Evolutionary conservation across 1,284 basidiomycete genomes (phyloP).

Genomic region (Rhizopogon parksii): DNA sequence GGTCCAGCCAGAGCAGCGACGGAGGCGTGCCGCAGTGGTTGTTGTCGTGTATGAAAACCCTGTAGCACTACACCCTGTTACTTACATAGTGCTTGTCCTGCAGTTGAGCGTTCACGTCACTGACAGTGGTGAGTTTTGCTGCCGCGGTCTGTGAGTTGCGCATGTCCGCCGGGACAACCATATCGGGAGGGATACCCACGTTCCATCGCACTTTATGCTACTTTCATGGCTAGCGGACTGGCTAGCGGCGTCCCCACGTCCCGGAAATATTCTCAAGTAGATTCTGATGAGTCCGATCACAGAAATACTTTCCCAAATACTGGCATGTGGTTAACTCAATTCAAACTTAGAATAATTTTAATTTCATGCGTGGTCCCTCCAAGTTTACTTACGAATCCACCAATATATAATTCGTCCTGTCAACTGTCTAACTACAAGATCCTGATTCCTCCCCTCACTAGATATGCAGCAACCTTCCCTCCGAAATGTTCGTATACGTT

Average conservation of each 20-base stretch:
- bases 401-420: slow-evolving; percentile 22
- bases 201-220: slow-evolving; percentile 2
- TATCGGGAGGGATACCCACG: slow-evolving; percentile 1
- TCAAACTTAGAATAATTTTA: slow-evolving; percentile 31
- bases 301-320: slow-evolving; percentile 13
- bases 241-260: slow-evolving; percentile 12
- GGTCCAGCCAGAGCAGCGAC: too few relatives aligned
- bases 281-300: slow-evolving; percentile 18
- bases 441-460: slow-evolving; percentile 8
- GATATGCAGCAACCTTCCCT: slow-evolving; percentile 66
- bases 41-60: neutral
- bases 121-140: too few relatives aligned
- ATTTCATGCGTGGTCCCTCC: slow-evolving; percentile 15
- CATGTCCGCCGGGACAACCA: neutral
- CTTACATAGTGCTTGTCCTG: neutral
- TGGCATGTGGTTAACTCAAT: slow-evolving; percentile 30
- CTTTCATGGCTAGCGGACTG: neutral
- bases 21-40: neutral
- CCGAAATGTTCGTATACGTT: slow-evolving; percentile 65
- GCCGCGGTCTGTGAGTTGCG: too few relatives aligned
- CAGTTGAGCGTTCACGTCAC: neutral
- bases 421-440: neutral
- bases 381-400: slow-evolving; percentile 12
- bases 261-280: slow-evolving; percentile 14
- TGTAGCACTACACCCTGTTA: neutral